These are phyloP conservation scores for Sicyos edulis DNA, from an alignment of 306 rosid genomes.

Conservation along the genomic window DNA sequence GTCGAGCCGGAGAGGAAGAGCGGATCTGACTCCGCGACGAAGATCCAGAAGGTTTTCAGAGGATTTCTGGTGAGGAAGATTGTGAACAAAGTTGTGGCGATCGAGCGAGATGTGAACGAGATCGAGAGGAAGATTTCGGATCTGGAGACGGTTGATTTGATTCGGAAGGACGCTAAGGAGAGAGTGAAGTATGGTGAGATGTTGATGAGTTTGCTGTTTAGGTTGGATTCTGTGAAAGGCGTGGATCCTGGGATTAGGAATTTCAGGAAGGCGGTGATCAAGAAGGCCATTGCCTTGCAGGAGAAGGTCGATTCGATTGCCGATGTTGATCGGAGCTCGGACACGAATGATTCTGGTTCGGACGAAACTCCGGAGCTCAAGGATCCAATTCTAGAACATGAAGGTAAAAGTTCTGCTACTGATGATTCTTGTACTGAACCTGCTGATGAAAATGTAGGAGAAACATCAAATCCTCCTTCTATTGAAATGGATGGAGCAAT, in stretches of 20 bases:
- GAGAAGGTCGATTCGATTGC: conserved; percentile 46
- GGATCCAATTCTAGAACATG: not conserved
- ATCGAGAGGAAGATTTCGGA: conserved; percentile 29
- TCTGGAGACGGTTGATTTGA: conserved; percentile 25
- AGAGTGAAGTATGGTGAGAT: conserved; percentile 46
- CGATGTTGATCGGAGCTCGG: not conserved
- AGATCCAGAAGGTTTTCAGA: conserved; percentile 55
- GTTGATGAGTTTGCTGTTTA: conserved; percentile 56
- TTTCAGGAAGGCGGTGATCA: conserved; percentile 46
- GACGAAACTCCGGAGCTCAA: not conserved
- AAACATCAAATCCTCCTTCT: not conserved
- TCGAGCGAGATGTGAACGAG: conserved; percentile 38
- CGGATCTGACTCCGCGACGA: conserved; percentile 31
- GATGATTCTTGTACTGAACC: not conserved
- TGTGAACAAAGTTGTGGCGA: conserved; percentile 42
- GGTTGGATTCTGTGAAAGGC: conserved; percentile 55
- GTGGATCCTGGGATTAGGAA: conserved; percentile 50
- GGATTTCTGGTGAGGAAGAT: conserved; percentile 55
- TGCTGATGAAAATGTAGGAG: not conserved
- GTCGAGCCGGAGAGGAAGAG: conserved; percentile 27
- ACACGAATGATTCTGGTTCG: not conserved
- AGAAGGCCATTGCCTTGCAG: conserved; percentile 52
- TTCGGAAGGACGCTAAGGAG: conserved; percentile 45
- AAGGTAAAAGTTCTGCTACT: not conserved
- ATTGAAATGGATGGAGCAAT: not conserved